Base-by-base conservation (phyloP, 495 filamentous ascomycete genomes). In the Trypethelium eluteriae region DNA sequence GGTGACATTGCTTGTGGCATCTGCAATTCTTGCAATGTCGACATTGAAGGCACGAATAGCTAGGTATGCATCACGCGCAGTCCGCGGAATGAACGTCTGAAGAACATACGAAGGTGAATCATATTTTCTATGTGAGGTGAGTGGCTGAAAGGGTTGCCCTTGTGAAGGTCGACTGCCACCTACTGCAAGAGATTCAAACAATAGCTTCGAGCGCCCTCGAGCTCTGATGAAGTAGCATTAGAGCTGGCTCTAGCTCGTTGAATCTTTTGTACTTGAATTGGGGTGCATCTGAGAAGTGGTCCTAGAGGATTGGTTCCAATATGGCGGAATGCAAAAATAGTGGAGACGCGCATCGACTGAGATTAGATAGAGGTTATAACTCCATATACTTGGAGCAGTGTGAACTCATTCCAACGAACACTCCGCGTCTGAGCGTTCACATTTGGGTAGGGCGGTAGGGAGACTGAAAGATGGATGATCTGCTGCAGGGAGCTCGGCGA, bases 41-140 rank as follows among this genome's bases (percentile, higher is more conserved):
- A 96, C 83, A 74, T 98, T 98, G 77, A 98, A 85, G 41, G 94
- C 91, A 49, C 93, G 90, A 44, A 98, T 83, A 63, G 93, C 91
- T 69, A 96, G 85, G 78, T 98, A 96, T 67, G 90, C 89, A 73
- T 93, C 85, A 70, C 83, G 87, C 2, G 86, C 80, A 10, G 83
- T 76, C 1, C 78, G 80, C 18, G 92, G 92, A 64, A 96, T 82
- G 79, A 97, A 95, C 65, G 87, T 85, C 65, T 88, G 85, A 64
- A 96, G 84, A n/a, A 90, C 84, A 75, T 90, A 91, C 34, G 94
- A 92, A 64, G 94, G 88, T 59, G 89, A 85, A 77, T 98, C 94
- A 74, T 89, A 89, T 76, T 86, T 88, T 73, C 91, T 91, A 71
- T 50, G 57, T 7, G 44, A 53, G 64, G 18, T 39, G 34, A 63